Conservation (phyloP, 805 yeast genomes). For the Teunomyces aglyptinius region DNA sequence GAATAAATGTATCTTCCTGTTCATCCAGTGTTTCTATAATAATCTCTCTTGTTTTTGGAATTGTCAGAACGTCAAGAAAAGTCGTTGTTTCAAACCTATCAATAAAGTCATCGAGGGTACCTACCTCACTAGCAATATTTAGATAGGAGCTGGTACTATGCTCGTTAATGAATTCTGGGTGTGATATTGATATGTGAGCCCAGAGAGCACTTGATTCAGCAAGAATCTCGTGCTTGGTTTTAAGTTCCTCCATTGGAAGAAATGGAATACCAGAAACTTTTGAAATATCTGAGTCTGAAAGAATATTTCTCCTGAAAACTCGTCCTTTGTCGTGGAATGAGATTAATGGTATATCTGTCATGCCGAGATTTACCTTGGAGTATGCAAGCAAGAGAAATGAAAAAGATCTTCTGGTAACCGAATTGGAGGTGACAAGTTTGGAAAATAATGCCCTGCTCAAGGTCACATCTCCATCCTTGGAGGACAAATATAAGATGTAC, state of each 20-base stretch:
- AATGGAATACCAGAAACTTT: slow-evolving; percentile 55
- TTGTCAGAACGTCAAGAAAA: slow-evolving; percentile 23
- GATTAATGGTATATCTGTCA: slow-evolving; percentile 31
- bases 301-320: slow-evolving; percentile 44
- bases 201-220: slow-evolving; percentile 81
- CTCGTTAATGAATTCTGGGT: slow-evolving; percentile 43
- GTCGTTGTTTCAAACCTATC: slow-evolving; percentile 32
- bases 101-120: slow-evolving; percentile 31
- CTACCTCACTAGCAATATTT: slow-evolving; percentile 41
- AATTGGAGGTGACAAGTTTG: slow-evolving; percentile 37
- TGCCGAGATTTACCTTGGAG: slow-evolving; percentile 30
- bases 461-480: slow-evolving; percentile 73
- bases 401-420: slow-evolving; percentile 40
- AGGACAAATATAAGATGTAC: slow-evolving; percentile 72
- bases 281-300: slow-evolving; percentile 40
- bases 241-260: slow-evolving; percentile 54
- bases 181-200: slow-evolving; percentile 47
- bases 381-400: slow-evolving; percentile 51
- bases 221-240: slow-evolving; percentile 42
- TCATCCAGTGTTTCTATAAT: neutral
- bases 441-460: slow-evolving; percentile 67
- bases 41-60: slow-evolving; percentile 11
- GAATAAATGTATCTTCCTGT: neutral
- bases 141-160: slow-evolving; percentile 52
- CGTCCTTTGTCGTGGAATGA: slow-evolving; percentile 46